Evolutionary conservation across 768 basidiomycete genomes (phyloP).

Genomic region (Pleurotus tuber-regium): DNA sequence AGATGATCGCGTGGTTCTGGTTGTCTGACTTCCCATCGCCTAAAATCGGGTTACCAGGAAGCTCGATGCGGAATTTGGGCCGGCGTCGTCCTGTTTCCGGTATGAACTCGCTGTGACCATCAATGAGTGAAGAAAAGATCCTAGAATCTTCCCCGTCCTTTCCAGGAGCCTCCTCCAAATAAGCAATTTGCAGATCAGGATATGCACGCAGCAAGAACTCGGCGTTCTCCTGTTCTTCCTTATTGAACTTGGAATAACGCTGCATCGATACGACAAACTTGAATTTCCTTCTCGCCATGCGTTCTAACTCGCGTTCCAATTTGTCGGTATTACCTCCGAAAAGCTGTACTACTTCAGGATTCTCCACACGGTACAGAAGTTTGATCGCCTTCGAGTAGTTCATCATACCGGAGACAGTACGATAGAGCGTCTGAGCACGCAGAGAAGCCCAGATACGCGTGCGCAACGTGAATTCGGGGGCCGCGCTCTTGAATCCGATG

Average conservation of each 20-base stretch:
- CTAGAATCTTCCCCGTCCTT: constrained; percentile 95
- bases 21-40: constrained; percentile 99
- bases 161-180: constrained; percentile 89
- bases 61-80: constrained; percentile 97
- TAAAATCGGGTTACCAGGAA: constrained; percentile 98
- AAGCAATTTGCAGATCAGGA: constrained; percentile 97
- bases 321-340: constrained; percentile 98
- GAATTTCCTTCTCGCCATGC: constrained; percentile 98
- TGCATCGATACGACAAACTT: constrained; percentile 99
- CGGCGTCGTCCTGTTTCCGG: constrained; percentile 84
- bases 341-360: constrained; percentile 96
- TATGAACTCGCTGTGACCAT: constrained; percentile 95
- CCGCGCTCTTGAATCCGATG: constrained; percentile 98
- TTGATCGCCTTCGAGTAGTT: constrained; percentile 99
- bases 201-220: constrained; percentile 97
- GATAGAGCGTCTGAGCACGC: constrained; percentile 96
- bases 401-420: constrained; percentile 99
- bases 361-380: constrained; percentile 97
- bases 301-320: constrained; percentile 92
- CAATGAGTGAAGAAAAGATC: constrained; percentile 94
- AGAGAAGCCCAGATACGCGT: constrained; percentile 99
- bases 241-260: constrained; percentile 98
- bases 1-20: constrained; percentile 99
- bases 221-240: constrained; percentile 98
- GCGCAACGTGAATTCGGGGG: constrained; percentile 96